Evolutionary conservation across 2,329 filamentous ascomycete genomes (phyloP).

Genomic region (Tolypocladium tropicale): DNA sequence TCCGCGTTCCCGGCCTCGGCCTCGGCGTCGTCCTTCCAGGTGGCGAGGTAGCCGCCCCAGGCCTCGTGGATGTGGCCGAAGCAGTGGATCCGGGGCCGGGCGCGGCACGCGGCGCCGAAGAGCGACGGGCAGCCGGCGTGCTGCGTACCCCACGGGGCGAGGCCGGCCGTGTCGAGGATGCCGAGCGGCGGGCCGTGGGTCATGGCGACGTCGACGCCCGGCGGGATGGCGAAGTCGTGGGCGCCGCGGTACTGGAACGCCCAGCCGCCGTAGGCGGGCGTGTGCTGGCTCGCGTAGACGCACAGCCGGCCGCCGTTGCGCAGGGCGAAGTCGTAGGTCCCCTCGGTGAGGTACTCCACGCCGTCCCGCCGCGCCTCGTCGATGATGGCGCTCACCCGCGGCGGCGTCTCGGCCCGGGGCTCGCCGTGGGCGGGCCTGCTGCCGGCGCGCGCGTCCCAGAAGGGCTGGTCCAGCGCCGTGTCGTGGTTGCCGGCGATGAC

Average conservation of each 20-base stretch:
- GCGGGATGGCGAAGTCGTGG: constrained; percentile 27
- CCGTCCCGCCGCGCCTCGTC: constrained; percentile 22
- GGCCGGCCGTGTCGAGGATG: constrained; percentile 31
- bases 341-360: constrained; percentile 37
- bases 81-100: constrained; percentile 38
- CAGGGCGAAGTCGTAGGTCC: constrained; percentile 35
- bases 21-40: constrained; percentile 30
- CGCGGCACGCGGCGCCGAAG: constrained; percentile 31
- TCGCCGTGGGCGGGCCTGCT: constrained; percentile 20
- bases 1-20: background rate
- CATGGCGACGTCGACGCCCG: constrained; percentile 34
- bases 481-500: constrained; percentile 48
- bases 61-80: constrained; percentile 51
- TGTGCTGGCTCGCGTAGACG: constrained; percentile 44
- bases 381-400: constrained; percentile 24
- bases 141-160: too few species aligned
- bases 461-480: constrained; percentile 26
- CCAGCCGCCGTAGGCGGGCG: constrained; percentile 34
- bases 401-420: background rate
- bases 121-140: constrained; percentile 33
- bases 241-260: constrained; percentile 37
- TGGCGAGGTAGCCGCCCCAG: constrained; percentile 45
- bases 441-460: constrained; percentile 8
- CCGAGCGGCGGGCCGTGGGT: constrained; percentile 46
- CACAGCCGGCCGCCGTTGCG: constrained; percentile 36